Evolutionary conservation across 1,284 basidiomycete species (phyloP), one percentile per base, ranked within the genome.

Genomic region (Marasmius sp.): DNA sequence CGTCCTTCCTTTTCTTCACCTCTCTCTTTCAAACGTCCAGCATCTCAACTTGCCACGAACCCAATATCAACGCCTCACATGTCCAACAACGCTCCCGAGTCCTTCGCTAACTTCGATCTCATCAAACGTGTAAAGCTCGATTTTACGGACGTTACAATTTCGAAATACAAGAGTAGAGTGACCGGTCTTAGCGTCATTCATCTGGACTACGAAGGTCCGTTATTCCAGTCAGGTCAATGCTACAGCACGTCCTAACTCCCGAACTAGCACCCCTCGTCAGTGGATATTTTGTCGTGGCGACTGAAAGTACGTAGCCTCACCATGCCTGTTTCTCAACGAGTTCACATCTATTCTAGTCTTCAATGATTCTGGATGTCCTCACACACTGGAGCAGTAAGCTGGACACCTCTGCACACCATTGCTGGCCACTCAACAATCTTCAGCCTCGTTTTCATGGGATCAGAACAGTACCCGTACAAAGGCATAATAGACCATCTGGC

Each of bases 401-500:
- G 39, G 39, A 48, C 22, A 37, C 3, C n/a, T 33, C 43, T 37
- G 27, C 43, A 50, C 20, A 14, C 37, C 22, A 36, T 69, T 86
- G 76, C 20, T 56, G 39, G 54, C 22, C 53, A 34, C 47, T 38
- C 47, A 65, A 61, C 52, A 37, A 43, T 33, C n/a, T 49, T 8
- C 60, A 92, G 93, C 74, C 78, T 97, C 59, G 87, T 98, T 20
- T 98, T 98, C 74, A 91, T 98, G 82, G 95, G 95, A 11, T 97
- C 94, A 1, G 90, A 97, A 72, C 87, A 91, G 69, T 97, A 96
- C 72, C 97, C 97, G 0, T 96, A 94, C 84, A 99, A 99, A 75
- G 97, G 97, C 34, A 92, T 98, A 54, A 87, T 99, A 59, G 97
- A 99, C 77, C 91, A 93, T 65, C 84, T 99, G n/a, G 97, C 97